Evolutionary conservation across 2,329 filamentous ascomycete species (phyloP).

Genomic region (Berkeleyomyces basicola): DNA sequence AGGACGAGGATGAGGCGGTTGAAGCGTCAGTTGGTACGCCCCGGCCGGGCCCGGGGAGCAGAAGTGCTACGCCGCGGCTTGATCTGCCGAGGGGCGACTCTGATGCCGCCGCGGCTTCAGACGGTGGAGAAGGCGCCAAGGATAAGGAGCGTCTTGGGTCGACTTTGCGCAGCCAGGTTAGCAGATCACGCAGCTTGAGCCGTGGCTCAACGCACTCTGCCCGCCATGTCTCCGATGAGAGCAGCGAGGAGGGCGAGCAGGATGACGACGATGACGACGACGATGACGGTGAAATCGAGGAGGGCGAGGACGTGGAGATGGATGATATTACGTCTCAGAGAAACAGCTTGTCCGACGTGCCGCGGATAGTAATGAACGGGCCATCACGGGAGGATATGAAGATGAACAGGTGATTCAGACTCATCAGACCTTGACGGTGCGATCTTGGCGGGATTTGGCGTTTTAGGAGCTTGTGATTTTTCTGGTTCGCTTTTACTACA

Average conservation of each 20-base stretch:
- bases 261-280: conserved; percentile 44
- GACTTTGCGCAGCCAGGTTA: conserved; percentile 5
- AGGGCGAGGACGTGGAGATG: conserved; percentile 44
- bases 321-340: conserved; percentile 25
- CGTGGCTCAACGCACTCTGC: conserved; percentile 19
- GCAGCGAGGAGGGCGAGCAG: conserved; percentile 66
- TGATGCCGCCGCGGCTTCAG: conserved; percentile 21
- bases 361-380: conserved; percentile 33
- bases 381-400: conserved; percentile 49
- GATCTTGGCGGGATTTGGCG: neutral
- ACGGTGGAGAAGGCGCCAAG: neutral
- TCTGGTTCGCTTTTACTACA: neutral
- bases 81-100: conserved; percentile 18
- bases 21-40: conserved; percentile 35
- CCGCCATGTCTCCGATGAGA: conserved; percentile 42
- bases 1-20: conserved; percentile 44
- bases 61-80: conserved; percentile 15
- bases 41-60: conserved; percentile 29
- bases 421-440: neutral
- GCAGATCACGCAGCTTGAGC: conserved; percentile 8
- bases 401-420: conserved; percentile 23
- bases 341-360: conserved; percentile 20
- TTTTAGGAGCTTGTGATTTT: neutral
- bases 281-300: conserved; percentile 22
- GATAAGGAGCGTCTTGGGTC: conserved; percentile 5